Base-by-base conservation (phyloP, 495 filamentous ascomycete species). In the Aspergillus panamensis region DNA sequence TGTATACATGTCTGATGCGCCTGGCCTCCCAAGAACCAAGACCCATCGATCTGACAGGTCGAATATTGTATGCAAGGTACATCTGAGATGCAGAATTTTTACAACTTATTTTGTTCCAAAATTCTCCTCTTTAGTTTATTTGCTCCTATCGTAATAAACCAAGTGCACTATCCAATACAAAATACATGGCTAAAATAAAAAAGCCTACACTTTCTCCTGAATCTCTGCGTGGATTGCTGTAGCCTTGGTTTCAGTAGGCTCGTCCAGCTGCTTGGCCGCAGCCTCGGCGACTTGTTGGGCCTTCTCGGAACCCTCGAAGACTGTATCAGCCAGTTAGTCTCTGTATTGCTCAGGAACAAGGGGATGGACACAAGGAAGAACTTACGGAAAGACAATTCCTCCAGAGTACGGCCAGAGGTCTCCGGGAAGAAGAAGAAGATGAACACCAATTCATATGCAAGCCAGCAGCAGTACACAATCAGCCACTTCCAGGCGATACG, bases 351-450 rank as follows among this genome's bases (percentile, higher is more conserved):
- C 29, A 8, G n/a, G 8, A 7, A 14, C 33, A 32, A 19, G 2
- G 8, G 14, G 25, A 30, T 20, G 17, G 17, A 30, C 47, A 16
- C 53, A 76, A 80, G 32, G 9, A 25, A 48, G 13, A 53, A 76
- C 81, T 74, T 78, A 84, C 81, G 62, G 68, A 86, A 85, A 0
- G 84, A 81, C 32, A 87, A 61, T 63, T 88, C 85, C 70, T 87
- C 84, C 13, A 88, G 69, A 1, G 84, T 87, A 12, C 83, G 72
- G 12, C 78, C 80, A 43, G 77, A 66, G 2, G 85, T 87, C 66
- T 87, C 84, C 6, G 84, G 84, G 71, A 84, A 87, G 62, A 87
- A 76, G 58, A 85, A 82, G 62, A 77, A 87, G 49, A 88, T 75
- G 59, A 87, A 82, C 16, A 71, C 48, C 14, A 81, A 69, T 56